Evolutionary conservation across 768 basidiomycete genomes (phyloP), one percentile per base, ranked within the genome.

Genomic region (Suillus hirtellus): DNA sequence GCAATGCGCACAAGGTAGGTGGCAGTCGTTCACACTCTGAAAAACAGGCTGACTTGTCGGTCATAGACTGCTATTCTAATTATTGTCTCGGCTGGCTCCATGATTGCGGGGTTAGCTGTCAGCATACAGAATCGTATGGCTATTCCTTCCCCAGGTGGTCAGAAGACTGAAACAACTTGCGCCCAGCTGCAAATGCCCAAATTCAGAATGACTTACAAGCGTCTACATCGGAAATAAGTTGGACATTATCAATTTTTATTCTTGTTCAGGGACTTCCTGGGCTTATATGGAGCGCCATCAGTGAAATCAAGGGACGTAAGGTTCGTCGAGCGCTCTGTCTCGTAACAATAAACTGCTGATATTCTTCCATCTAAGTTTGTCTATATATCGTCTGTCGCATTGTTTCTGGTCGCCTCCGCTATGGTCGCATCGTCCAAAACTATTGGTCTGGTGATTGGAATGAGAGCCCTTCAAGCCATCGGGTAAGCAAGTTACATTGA

Each of bases 241-340:
- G 86, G 71, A 88, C 83, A 63, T 74, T 93, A 21, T 89, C 91
- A 0, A 64, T 92, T 14, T 93, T 87, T 73, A 89, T 93, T 60
- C 77, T 89, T 3, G 66, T 88, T 3, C 93, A 93, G 73, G 92
- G 92, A 1, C 71, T 77, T 14, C 73, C 84, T 47, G 90, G 89
- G 0, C 65, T 89, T 27, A 35, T 87, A 1, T 90, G 89, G 89
- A 81, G 79, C 60, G 80, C 85, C 0, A 74, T 90, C 27, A 88
- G 86, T 62, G 90, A 92, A 72, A 81, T 91, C n/a, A 85, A 84
- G 66, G 90, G 90, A 4, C 77, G 90, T 43, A 90, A 85, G 78
- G 85, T 85, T 63, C 31, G 77, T 19, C 9, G 14, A 31, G n/a
- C n/a, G 27, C 55, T 40, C 19, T 47, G 21, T 61, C 37, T 61